Evolutionary conservation across 2,329 filamentous ascomycete genomes (phyloP).

Genomic region (Xylaria multiplex): DNA sequence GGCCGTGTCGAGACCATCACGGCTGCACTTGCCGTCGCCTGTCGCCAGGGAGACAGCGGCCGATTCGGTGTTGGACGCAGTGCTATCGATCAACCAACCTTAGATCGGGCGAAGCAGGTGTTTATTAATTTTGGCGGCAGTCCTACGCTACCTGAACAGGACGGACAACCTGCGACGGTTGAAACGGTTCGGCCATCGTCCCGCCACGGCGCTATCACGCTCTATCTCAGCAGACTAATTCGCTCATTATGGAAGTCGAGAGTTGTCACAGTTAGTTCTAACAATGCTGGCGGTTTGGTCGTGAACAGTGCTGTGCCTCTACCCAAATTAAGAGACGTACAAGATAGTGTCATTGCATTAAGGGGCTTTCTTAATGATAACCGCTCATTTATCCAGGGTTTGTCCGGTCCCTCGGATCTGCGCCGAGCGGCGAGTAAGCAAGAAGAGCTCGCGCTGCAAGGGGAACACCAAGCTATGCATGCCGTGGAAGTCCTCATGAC

Average conservation of each 20-base stretch:
- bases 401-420: constrained; percentile 91
- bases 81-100: constrained; percentile 83
- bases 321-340: constrained; percentile 77
- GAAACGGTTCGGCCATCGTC: constrained; percentile 90
- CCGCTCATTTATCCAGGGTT: constrained; percentile 88
- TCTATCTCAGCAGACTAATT: constrained; percentile 89
- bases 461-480: constrained; percentile 91
- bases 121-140: constrained; percentile 95
- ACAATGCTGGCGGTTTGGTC: constrained; percentile 66
- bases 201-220: constrained; percentile 84
- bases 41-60: constrained; percentile 85
- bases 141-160: constrained; percentile 80
- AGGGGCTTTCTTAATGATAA: constrained; percentile 88
- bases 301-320: constrained; percentile 74
- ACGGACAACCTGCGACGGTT: constrained; percentile 75
- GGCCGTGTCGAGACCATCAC: constrained; percentile 90
- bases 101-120: constrained; percentile 84
- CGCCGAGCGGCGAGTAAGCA: constrained; percentile 81
- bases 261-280: constrained; percentile 69
- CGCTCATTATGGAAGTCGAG: constrained; percentile 86
- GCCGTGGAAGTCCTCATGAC: constrained; percentile 86
- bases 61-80: constrained; percentile 76
- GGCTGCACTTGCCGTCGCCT: constrained; percentile 91
- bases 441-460: constrained; percentile 91
- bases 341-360: constrained; percentile 81